A percentile compares a stretch with the other conserved stretches of the same genome.
phyloP scores from a whole-genome alignment of 345 rosid species.

The Linum lewisii region DNA sequence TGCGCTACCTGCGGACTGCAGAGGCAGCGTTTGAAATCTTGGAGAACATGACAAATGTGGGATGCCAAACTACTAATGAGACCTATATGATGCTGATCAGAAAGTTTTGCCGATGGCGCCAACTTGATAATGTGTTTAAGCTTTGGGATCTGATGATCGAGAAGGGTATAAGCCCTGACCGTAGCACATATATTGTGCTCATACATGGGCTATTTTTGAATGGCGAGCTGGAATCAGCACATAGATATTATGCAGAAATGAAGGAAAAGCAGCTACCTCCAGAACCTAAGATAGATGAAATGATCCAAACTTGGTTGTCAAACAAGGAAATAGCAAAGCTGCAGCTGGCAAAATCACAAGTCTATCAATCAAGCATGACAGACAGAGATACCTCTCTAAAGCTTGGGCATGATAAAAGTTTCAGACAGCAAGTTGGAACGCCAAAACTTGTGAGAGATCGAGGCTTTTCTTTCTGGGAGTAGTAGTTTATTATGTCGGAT shows the following conservation, averaged over 20 bases:
- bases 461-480: slow-evolving; percentile 60
- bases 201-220: slow-evolving; percentile 86
- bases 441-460: slow-evolving; percentile 56
- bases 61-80: slow-evolving; percentile 61
- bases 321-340: slow-evolving; percentile 42
- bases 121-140: slow-evolving; percentile 49
- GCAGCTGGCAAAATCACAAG: slow-evolving; percentile 18
- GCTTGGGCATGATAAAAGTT: slow-evolving; percentile 27
- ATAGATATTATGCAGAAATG: slow-evolving; percentile 68
- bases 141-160: slow-evolving; percentile 78
- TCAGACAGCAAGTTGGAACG: slow-evolving; percentile 49
- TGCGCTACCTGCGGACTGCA: slow-evolving; percentile 44
- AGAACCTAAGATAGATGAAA: slow-evolving; percentile 53
- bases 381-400: slow-evolving; percentile 20
- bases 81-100: slow-evolving; percentile 79
- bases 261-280: slow-evolving; percentile 54
- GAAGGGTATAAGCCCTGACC: slow-evolving; percentile 57
- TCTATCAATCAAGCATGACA: slow-evolving; percentile 19
- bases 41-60: slow-evolving; percentile 57
- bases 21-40: slow-evolving; percentile 70
- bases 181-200: slow-evolving; percentile 69
- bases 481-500: slow-evolving; percentile 21
- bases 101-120: slow-evolving; percentile 81
- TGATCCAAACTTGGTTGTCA: slow-evolving; percentile 61
- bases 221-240: slow-evolving; percentile 70